Evolutionary conservation across 1,284 basidiomycete species (phyloP), one percentile per base, ranked within the genome.

Genomic region (Puccinia brachypodii): DNA sequence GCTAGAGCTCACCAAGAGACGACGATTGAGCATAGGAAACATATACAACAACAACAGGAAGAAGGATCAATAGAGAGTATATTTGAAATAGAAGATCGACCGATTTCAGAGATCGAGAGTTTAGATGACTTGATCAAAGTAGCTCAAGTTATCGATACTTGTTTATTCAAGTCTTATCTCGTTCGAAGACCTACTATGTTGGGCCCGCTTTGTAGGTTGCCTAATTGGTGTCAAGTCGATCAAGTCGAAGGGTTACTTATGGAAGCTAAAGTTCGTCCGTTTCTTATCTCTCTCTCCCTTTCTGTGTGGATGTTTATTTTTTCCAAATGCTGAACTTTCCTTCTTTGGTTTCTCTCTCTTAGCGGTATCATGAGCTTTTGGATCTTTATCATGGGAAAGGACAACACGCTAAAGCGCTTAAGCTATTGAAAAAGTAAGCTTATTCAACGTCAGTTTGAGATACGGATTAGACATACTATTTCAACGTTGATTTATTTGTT

Each of bases 191-290:
- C 96, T 0, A 91, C 90, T 11, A 88, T 99, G 82, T 88, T 99
- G 4, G 95, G 94, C 0, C 91, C 94, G 33, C 87, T 99, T 62
- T 98, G 96, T 87, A 90, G 97, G 53, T 89, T 96, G 56, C 91
- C 94, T 28, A 98, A 98, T 87, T 99, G 95, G 94, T 98, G 96
- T 87, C 95, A 98, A 85, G 95, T 98, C 0, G 91, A 92, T 0
- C 94, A 98, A 85, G 94, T 99, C 0, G 95, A 98, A 86, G 93
- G 93, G 85, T 90, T 95, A 81, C 87, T 99, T 62, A 90, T 91
- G 83, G 91, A 91, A 47, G 90, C 92, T 42, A 92, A 93, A 90
- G 95, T 94, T 83, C 78, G 89, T 84, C 31, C 19, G 6, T 3
- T 42, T 72, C 19, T 53, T 28, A 4, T 14, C 19, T 58, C 28